phyloP scores from a whole-genome alignment of 2,329 filamentous ascomycete species.

The Plenodomus lindquistii region DNA sequence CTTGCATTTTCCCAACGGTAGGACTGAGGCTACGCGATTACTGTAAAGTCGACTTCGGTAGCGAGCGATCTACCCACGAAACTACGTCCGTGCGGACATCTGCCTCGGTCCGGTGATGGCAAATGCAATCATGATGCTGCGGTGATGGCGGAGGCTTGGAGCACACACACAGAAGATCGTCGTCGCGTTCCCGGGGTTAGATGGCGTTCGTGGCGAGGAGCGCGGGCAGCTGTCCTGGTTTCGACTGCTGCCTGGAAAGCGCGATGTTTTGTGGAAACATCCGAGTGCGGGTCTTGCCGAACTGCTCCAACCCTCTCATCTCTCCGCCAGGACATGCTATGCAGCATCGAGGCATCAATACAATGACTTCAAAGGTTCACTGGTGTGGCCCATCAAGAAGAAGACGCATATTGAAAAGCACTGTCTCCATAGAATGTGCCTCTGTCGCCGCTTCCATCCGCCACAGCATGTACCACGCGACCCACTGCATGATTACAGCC shows the following conservation, averaged over 20 bases:
- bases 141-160: not conserved
- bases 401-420: not conserved
- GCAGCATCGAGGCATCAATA: not conserved
- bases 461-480: slow-evolving; percentile 10
- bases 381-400: not conserved
- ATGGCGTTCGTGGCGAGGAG: not conserved
- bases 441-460: slow-evolving; percentile 1
- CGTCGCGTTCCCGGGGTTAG: not conserved
- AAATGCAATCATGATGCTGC: not conserved
- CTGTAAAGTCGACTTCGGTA: too few species aligned
- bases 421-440: not conserved
- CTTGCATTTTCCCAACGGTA: too few species aligned
- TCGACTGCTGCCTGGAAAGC: not conserved
- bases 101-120: not conserved
- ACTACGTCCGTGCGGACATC: too few species aligned
- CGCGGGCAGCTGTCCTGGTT: not conserved
- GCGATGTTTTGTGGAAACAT: not conserved
- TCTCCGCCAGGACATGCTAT: not conserved
- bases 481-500: slow-evolving; percentile 14
- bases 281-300: not conserved
- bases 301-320: slow-evolving; percentile 4
- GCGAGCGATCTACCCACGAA: too few species aligned
- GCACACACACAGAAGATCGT: not conserved
- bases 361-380: not conserved
- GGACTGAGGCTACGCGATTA: too few species aligned